Percentiles rank a stretch among this genome's conserved stretches.
Evolutionary conservation across 129 eudicot species (phyloP).

Genomic region (Lonicera japonica): DNA sequence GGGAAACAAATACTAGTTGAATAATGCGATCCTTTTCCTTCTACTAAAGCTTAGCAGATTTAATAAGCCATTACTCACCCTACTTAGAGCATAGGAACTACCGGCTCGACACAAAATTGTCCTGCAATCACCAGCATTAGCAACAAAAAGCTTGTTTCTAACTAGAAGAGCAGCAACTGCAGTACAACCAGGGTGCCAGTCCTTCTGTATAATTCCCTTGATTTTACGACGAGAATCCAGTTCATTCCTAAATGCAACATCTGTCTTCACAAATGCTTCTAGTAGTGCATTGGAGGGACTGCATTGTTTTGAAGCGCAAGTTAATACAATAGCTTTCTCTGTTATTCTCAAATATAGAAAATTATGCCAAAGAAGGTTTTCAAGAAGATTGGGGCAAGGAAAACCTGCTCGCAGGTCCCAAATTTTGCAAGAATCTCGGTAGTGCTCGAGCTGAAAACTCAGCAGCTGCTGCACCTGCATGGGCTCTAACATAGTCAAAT

Average conservation of each 20-base stretch:
- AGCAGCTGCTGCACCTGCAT: constrained; percentile 94
- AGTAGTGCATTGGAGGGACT: constrained; percentile 63
- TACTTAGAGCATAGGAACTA: constrained; percentile 58
- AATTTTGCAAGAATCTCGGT: constrained; percentile 54
- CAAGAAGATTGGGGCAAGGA: constrained; percentile 1
- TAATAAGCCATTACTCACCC: constrained; percentile 55
- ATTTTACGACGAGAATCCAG: constrained; percentile 43
- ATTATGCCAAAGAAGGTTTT: not conserved
- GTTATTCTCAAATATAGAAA: not conserved
- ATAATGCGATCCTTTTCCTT: too few relatives aligned
- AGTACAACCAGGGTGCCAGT: constrained; percentile 94
- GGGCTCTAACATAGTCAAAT: constrained; percentile 8
- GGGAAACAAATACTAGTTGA: too few relatives aligned
- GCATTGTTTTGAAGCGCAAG: constrained; percentile 11
- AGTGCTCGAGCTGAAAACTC: constrained; percentile 89
- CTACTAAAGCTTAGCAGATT: too few relatives aligned
- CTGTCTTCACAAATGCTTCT: constrained; percentile 72
- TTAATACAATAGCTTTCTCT: not conserved
- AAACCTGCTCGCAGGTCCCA: constrained; percentile 41
- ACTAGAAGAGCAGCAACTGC: constrained; percentile 76
- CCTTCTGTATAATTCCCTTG: constrained; percentile 66
- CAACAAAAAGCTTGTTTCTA: constrained; percentile 67
- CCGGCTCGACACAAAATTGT: constrained; percentile 79
- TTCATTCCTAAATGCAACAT: constrained; percentile 64
- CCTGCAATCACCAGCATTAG: constrained; percentile 97